Evolutionary conservation across 257 asterid species (phyloP), one percentile per base, ranked within the genome.

Genomic region (Penstemon eatonii): DNA sequence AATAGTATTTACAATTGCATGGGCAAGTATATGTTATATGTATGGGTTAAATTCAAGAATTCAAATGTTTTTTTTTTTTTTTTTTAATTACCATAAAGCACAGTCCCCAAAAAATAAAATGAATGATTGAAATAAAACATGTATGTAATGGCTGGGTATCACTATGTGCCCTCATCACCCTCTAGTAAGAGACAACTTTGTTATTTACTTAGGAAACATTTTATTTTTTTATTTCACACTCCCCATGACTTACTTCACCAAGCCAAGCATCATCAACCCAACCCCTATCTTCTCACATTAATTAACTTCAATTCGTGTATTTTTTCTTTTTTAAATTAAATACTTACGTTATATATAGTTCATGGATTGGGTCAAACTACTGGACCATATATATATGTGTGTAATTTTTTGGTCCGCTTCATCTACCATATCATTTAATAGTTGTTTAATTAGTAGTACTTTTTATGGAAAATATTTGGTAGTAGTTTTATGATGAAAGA

Each of bases 121-220:
- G 37, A 18, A 44, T 73, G 68, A 69, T 56, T 60, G 66, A 37
- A 56, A 8, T 25, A 25, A 53, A 73, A 75, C 64, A 76, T 56
- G 67, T 73, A 74, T 66, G 88, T 69, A 59, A 67, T 73, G 83
- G 79, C 42, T 66, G 58, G 73, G 70, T 59, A 63, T 51, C 50
- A 39, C 71, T n/a, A 37, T 79, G 86, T 76, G 63, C 78, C 86
- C 84, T 51, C 57, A 66, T 75, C 77, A 75, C 81, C 73, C 70
- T 63, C 63, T 63, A 54, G 67, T 56, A 61, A 18, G 67, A 75
- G 86, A 82, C 92, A 86, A 73, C 65, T 19, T 63, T 81, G 92
- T 45, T 68, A 52, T 66, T 61, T 75, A 66, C 84, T 12, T 71
- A 69, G 89, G 89, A 86, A 84, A 88, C 92, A 82, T 81, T 76